Conservation (phyloP, 352 stramenopile genomes). For the Phytophthora syringae region DNA sequence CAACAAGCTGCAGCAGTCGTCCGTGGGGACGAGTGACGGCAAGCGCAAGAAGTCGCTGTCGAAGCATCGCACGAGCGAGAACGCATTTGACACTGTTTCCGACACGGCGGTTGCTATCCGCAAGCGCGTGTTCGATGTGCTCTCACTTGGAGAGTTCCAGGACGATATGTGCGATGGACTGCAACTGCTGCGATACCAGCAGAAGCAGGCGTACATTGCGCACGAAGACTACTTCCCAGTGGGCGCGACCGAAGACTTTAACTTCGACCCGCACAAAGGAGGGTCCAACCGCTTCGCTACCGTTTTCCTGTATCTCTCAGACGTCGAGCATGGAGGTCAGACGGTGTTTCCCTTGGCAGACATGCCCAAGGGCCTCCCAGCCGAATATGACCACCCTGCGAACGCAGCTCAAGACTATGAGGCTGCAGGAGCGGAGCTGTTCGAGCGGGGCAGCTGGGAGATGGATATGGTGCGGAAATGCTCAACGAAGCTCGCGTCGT, state of each 20-base stretch:
- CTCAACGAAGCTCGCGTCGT: slow-evolving; percentile 77
- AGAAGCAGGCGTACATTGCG: slow-evolving; percentile 94
- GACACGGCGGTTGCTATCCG: slow-evolving; percentile 74
- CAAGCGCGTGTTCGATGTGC: slow-evolving; percentile 90
- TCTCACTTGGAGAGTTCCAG: slow-evolving; percentile 91
- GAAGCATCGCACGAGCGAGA: slow-evolving; percentile 84
- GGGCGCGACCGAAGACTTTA: slow-evolving; percentile 59
- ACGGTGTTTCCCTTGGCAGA: slow-evolving; percentile 83
- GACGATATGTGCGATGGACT: slow-evolving; percentile 94
- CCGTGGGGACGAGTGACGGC: slow-evolving; percentile 58
- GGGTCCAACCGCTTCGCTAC: slow-evolving; percentile 88
- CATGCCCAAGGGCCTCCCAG: slow-evolving; percentile 74
- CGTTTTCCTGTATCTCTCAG: slow-evolving; percentile 86
- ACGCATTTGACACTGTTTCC: slow-evolving; percentile 89
- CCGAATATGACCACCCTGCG: slow-evolving; percentile 57
- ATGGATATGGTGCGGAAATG: slow-evolving; percentile 82
- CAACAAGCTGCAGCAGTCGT: slow-evolving; percentile 87
- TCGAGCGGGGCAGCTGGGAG: slow-evolving; percentile 73
- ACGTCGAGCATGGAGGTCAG: slow-evolving; percentile 79
- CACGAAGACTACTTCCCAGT: slow-evolving; percentile 95
- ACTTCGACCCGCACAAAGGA: slow-evolving; percentile 77
- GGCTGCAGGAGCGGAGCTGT: slow-evolving; percentile 54
- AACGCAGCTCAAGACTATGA: slow-evolving; percentile 51
- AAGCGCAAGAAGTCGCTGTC: slow-evolving; percentile 77
- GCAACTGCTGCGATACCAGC: slow-evolving; percentile 96